Percentiles rank a stretch among this genome's conserved stretches.
phyloP scores from a whole-genome alignment of 2,329 filamentous ascomycete species.

The Fusarium devonianum region DNA sequence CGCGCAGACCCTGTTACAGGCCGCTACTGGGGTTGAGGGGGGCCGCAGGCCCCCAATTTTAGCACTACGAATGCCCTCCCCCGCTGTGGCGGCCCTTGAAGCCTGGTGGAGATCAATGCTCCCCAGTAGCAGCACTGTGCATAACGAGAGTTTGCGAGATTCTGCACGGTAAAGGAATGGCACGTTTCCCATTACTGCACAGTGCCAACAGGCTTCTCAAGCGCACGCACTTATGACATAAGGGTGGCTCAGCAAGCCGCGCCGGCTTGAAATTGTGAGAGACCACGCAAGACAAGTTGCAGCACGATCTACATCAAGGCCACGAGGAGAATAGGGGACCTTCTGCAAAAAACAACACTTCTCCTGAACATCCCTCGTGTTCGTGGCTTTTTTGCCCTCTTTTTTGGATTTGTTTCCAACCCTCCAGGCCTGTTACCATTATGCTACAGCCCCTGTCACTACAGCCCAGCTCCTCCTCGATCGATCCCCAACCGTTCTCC shows the following conservation, averaged over 20 bases:
- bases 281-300: constrained; percentile 42
- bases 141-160: neutral
- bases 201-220: constrained; percentile 16
- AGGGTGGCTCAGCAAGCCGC: constrained; percentile 41
- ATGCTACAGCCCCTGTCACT: constrained; percentile 7
- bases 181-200: constrained; percentile 14
- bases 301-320: constrained; percentile 39
- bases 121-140: constrained; percentile 28
- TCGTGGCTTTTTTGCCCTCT: constrained; percentile 10
- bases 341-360: constrained; percentile 30
- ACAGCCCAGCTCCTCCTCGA: constrained; percentile 27
- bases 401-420: constrained; percentile 11
- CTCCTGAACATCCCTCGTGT: constrained; percentile 17
- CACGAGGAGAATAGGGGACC: constrained; percentile 42
- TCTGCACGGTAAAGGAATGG: constrained; percentile 9
- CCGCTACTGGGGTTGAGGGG: constrained; percentile 18
- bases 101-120: constrained; percentile 22
- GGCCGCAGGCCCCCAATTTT: constrained; percentile 26
- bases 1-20: constrained; percentile 30
- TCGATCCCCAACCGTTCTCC: constrained; percentile 38
- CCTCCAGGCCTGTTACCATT: constrained; percentile 1
- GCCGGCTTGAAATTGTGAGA: constrained; percentile 41
- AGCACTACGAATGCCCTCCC: constrained; percentile 32
- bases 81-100: constrained; percentile 34
- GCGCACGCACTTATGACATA: constrained; percentile 41